Base-by-base conservation (phyloP, 75 land plant species). In the Pinus tabuliformis region DNA sequence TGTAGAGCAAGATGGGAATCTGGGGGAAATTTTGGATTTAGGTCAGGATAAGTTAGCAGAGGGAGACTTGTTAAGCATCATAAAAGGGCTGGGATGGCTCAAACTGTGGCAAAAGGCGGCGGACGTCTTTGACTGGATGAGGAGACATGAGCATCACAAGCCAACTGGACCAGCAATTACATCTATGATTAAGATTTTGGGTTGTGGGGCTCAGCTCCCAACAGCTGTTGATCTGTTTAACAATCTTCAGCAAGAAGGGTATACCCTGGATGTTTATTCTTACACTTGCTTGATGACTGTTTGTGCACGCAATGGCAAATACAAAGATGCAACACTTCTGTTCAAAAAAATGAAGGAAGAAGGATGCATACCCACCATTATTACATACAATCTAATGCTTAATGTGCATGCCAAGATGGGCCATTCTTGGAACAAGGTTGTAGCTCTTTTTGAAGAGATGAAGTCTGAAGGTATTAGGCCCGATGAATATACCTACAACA, bases 321-420 rank as follows among this genome's bases (percentile, higher is more conserved):
- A 84, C 76, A 75, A 88, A 45, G 90, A 92, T 60, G 99, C 98
- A 3, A 77, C 88, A 22, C 42, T 39, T 28, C 78, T 95, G 16
- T 95, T 91, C 76, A 58, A 76, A 78, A 77, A 86, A 58, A 95
- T 97, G 99, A 74, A 83, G 70, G 86, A 85, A 60, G 90, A 82
- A 26, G 96, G 95, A 17, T 81, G 84, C 72, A 74, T 56, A 60
- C 98, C 96, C 5, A 91, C 84, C 54, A 70, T 89, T 74, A 81
- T 95, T 17, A 97, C 99, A 45, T 97, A 95, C 74, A 97, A 97
- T 77, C 82, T 95, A 73, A 82, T 97, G 70, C 84, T 97, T 71
- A 86, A 91, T 74, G 85, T 95, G 15, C 95, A 92, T 83, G 89
- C 92, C 3, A 92, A 95, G 76, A 87, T 85, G 85, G 92, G 92